These are phyloP conservation scores for Marchantia polymorpha DNA, from an alignment of 225 moss, liverwort and hornwort species.

Conservation along the genomic window DNA sequence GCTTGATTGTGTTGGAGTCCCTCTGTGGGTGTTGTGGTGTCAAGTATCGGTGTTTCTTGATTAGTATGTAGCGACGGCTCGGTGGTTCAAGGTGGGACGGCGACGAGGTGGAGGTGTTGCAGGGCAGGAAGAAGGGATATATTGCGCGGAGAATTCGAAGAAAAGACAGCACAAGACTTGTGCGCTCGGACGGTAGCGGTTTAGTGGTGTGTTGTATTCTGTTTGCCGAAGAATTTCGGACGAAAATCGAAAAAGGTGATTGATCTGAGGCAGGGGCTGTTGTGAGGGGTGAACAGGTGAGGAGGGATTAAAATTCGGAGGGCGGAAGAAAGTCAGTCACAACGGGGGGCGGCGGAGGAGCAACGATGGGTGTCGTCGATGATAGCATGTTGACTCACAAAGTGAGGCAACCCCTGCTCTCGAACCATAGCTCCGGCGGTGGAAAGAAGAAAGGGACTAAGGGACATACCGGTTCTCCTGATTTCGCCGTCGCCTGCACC, in stretches of 20 bases:
- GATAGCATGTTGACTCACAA: not conserved
- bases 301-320: no score
- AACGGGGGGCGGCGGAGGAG: not conserved
- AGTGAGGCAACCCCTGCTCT: constrained; percentile 34
- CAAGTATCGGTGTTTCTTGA: not conserved
- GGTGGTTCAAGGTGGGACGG: constrained; percentile 1
- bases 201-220: constrained; percentile 1
- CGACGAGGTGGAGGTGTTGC: not conserved
- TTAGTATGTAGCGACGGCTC: not conserved
- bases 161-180: constrained; percentile 6
- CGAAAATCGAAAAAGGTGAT: not conserved
- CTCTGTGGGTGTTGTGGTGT: no score
- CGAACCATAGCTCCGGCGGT: not conserved
- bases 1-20: not conserved
- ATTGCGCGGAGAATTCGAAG: not conserved
- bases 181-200: not conserved
- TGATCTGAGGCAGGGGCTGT: not conserved
- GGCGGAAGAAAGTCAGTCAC: not conserved
- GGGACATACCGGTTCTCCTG: constrained; percentile 14
- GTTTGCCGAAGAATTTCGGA: constrained; percentile 1
- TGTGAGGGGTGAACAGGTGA: not conserved
- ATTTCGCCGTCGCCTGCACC: constrained; percentile 40
- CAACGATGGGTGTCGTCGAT: constrained; percentile 23
- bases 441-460: constrained; percentile 18
- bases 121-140: not conserved